A percentile compares a stretch with the other conserved stretches of the same genome.
Conservation (phyloP, 2,329 filamentous ascomycete genomes). For the Rhynchosporium secalis region DNA sequence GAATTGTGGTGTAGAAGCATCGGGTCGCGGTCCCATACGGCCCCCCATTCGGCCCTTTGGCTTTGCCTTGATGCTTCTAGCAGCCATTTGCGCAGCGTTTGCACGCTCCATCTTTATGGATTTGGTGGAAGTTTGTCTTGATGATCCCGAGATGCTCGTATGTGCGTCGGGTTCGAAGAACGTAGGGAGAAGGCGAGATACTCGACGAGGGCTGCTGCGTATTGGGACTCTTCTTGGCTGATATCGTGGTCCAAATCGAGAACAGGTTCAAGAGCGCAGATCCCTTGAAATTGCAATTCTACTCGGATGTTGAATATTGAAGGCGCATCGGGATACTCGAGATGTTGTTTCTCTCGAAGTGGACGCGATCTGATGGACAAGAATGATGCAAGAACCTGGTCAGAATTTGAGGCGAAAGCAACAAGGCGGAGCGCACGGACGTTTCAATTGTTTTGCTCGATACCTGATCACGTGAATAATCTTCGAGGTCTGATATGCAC, state of each 20-base stretch:
- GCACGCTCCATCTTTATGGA: conserved; percentile 34
- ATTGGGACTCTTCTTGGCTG: background rate
- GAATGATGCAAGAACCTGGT: conserved; percentile 6
- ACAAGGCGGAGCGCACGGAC: background rate
- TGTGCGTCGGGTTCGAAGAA: conserved; percentile 7
- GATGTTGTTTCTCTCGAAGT: conserved; percentile 1
- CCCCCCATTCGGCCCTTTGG: conserved; percentile 21
- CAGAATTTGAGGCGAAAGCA: background rate
- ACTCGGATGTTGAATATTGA: conserved; percentile 5
- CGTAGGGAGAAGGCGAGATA: conserved; percentile 2
- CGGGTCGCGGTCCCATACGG: conserved; percentile 7
- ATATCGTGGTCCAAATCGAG: background rate
- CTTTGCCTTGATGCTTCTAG: conserved; percentile 36
- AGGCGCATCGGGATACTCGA: conserved; percentile 8
- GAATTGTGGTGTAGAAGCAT: conserved; percentile 22
- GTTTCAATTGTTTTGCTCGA: background rate
- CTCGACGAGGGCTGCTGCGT: background rate
- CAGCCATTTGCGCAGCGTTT: conserved; percentile 40
- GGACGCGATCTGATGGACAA: conserved; percentile 15
- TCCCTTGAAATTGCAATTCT: background rate
- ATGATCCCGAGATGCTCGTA: conserved; percentile 6
- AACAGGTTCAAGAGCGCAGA: background rate
- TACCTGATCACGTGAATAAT: background rate
- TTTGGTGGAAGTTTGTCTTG: background rate
- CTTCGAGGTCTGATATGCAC: too few relatives aligned